These are phyloP conservation scores for Globisporangium viniferum DNA, from an alignment of 352 stramenopile species.

Conservation along the genomic window DNA sequence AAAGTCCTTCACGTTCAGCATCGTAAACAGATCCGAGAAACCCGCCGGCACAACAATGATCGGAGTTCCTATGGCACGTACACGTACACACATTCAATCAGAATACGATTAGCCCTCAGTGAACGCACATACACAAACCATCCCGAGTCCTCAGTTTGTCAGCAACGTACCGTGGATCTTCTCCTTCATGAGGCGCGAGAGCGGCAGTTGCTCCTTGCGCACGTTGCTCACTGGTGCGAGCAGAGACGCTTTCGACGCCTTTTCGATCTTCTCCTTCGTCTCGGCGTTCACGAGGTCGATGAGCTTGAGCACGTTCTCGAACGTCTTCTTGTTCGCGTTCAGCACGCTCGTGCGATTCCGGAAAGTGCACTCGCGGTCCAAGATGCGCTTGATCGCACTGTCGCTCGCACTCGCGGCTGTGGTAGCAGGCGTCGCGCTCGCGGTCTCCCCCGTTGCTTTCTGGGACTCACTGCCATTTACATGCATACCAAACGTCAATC, in stretches of 20 bases:
- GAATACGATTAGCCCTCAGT: neutral
- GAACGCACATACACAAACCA: neutral
- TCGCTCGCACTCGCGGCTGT: slow-evolving; percentile 24
- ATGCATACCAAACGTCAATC: neutral
- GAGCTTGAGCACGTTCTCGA: slow-evolving; percentile 79
- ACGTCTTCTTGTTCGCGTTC: slow-evolving; percentile 76
- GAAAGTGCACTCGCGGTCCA: slow-evolving; percentile 64
- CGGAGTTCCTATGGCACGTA: slow-evolving; percentile 48
- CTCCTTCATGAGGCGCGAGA: slow-evolving; percentile 66
- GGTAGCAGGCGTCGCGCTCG: neutral
- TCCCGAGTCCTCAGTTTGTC: neutral
- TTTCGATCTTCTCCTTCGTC: slow-evolving; percentile 86
- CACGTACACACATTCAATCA: neutral
- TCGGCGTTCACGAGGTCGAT: slow-evolving; percentile 80
- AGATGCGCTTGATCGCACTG: slow-evolving; percentile 54
- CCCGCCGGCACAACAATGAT: slow-evolving; percentile 90
- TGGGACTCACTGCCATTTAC: slow-evolving; percentile 22
- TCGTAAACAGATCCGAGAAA: slow-evolving; percentile 85
- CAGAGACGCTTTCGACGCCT: slow-evolving; percentile 66
- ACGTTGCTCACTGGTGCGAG: slow-evolving; percentile 34
- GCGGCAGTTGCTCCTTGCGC: slow-evolving; percentile 64
- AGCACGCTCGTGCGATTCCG: slow-evolving; percentile 71
- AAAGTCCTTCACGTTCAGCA: slow-evolving; percentile 89
- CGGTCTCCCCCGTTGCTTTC: slow-evolving; percentile 23
- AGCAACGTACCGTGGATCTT: slow-evolving; percentile 60